phyloP scores from a whole-genome alignment of 2,329 filamentous ascomycete species.

The Geosmithia putterillii region DNA sequence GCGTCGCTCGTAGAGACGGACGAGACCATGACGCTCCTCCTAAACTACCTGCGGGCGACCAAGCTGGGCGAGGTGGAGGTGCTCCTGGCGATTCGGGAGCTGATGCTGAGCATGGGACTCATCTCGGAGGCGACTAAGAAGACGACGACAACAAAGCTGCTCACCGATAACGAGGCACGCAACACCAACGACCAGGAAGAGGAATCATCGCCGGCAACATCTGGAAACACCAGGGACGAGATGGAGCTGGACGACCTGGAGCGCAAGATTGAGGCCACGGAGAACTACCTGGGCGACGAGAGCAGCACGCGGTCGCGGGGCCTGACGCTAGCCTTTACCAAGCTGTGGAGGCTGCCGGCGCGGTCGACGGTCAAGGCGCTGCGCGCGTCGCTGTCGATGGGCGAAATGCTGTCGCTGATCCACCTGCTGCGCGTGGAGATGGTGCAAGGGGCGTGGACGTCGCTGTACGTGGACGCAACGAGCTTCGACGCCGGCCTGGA shows the following conservation, averaged over 20 bases:
- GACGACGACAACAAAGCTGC: slow-evolving; percentile 15
- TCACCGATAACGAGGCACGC: slow-evolving; percentile 13
- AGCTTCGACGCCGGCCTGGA: slow-evolving; percentile 21
- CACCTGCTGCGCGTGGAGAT: slow-evolving; percentile 62
- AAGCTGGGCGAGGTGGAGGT: slow-evolving; percentile 55
- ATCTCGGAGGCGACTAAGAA: slow-evolving; percentile 26
- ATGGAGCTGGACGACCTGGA: slow-evolving; percentile 50
- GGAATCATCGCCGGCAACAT: not conserved
- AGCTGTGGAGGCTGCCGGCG: slow-evolving; percentile 54
- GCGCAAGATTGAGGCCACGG: slow-evolving; percentile 53
- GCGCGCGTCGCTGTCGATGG: slow-evolving; percentile 48
- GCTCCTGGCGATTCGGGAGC: slow-evolving; percentile 48
- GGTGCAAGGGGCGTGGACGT: slow-evolving; percentile 64
- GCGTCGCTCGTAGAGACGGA: slow-evolving; percentile 52
- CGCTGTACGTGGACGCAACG: slow-evolving; percentile 52
- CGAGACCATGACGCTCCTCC: slow-evolving; percentile 52
- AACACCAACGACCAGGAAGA: not conserved
- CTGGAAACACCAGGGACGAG: slow-evolving; percentile 10
- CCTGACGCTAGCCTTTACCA: slow-evolving; percentile 55
- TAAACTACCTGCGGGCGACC: slow-evolving; percentile 52
- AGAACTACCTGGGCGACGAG: slow-evolving; percentile 54
- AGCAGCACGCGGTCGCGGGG: slow-evolving; percentile 49
- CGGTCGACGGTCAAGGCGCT: slow-evolving; percentile 49
- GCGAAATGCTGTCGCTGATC: slow-evolving; percentile 61
- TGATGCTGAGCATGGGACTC: slow-evolving; percentile 59